Evolutionary conservation across 345 rosid species (phyloP).

Genomic region (Eucalyptus sp.): DNA sequence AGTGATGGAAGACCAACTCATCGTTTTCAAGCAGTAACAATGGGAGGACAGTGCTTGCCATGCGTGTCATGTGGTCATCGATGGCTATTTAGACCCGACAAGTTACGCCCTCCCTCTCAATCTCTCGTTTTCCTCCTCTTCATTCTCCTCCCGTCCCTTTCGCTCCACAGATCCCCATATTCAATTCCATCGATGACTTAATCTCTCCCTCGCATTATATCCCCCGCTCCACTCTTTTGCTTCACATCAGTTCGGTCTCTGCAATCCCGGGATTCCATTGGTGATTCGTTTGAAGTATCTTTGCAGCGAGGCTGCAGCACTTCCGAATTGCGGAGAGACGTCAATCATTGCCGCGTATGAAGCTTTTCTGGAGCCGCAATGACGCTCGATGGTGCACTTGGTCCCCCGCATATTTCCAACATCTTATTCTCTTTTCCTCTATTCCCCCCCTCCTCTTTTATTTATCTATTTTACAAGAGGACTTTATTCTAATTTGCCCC

Average conservation of each 20-base stretch:
- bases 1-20: neutral
- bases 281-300: neutral
- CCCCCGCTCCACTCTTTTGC: neutral
- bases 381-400: neutral
- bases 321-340: neutral
- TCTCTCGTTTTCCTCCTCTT: neutral
- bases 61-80: neutral
- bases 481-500: neutral
- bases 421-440: neutral
- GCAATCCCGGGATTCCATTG: neutral
- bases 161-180: neutral
- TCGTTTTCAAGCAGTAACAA: neutral
- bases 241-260: neutral
- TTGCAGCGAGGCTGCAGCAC: neutral
- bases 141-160: neutral
- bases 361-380: neutral
- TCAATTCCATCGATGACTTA: neutral
- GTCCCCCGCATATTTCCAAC: neutral
- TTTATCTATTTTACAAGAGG: neutral
- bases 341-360: neutral
- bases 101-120: neutral
- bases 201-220: neutral
- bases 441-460: neutral
- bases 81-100: neutral
- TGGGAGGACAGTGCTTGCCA: neutral